Percentiles rank a stretch among this genome's conserved stretches.
These are phyloP conservation scores for Cordyceps cicadae DNA, from an alignment of 2,329 filamentous ascomycete genomes.

Conservation along the genomic window DNA sequence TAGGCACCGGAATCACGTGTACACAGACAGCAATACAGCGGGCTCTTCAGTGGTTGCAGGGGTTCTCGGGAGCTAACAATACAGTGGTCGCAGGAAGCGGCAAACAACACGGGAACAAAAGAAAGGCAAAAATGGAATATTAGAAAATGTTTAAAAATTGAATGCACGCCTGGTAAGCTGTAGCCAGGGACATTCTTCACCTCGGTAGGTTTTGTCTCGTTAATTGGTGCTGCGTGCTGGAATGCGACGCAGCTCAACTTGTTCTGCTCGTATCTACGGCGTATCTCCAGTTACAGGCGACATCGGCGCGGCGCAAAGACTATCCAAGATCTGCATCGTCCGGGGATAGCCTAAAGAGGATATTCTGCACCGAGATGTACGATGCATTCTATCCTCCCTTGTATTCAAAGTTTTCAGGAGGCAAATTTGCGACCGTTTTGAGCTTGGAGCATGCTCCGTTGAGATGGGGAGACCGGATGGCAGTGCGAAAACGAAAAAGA, in stretches of 20 bases:
- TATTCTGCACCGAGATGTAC: neutral
- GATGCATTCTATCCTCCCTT: too few species aligned
- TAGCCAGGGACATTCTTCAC: neutral
- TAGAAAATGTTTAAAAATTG: too few species aligned
- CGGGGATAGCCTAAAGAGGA: too few species aligned
- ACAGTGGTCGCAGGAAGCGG: too few species aligned
- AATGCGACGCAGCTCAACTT: neutral
- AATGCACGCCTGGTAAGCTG: too few species aligned
- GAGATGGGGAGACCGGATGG: neutral
- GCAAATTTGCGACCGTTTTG: neutral
- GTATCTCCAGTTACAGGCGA: slow-evolving; percentile 10
- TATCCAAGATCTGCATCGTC: neutral
- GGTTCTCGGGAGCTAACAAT: too few species aligned
- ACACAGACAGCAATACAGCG: too few species aligned
- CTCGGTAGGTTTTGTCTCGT: neutral
- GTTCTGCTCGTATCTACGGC: slow-evolving; percentile 4
- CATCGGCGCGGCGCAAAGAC: neutral
- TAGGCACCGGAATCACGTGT: neutral
- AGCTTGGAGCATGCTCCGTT: neutral
- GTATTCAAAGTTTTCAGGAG: neutral
- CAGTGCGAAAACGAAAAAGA: neutral
- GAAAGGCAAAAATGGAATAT: too few species aligned
- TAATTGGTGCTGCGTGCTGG: neutral
- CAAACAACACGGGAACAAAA: too few species aligned
- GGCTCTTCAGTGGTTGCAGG: too few species aligned